Base-by-base conservation (phyloP, 106 monocot genomes). In the Gastrodia elata region DNA sequence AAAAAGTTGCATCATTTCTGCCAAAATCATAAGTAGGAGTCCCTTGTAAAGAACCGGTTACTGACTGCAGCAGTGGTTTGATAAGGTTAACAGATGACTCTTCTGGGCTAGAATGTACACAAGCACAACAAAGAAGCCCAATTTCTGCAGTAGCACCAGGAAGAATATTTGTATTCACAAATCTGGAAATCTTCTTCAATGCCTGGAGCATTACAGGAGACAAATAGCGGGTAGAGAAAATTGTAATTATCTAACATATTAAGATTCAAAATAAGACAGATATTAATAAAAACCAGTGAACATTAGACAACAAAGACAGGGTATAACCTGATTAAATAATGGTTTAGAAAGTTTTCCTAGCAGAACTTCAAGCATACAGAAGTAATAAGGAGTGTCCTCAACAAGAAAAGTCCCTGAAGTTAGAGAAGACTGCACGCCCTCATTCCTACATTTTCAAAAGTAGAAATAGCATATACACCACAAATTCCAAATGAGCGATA, bases 71-170 rank as follows among this genome's bases (percentile, higher is more conserved):
- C 15, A 98, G 76, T 18, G 90, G 97, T 76, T 93, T 84, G 72
- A 98, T 81, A 73, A 98, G 80, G 65, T 82, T 76, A 26, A 69
- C 39, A 72, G 74, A 71, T 39, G 97, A 88, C 65, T 83, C 90
- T 82, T 88, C 85, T 15, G 97, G 88, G 74, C 93, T 85, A 70
- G 97, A 86, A 77, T 80, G 77, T 61, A 93, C 83, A 82, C 93
- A 97, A 39, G 97, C 88, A 88, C 90, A 91, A 82, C 93, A 93
- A 77, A 97, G 89, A 82, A 97, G 83, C 70, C 97, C 97, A 68
- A 98, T 78, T 73, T 98, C 97, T 78, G 88, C 68, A 70, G 84
- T 85, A 68, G 97, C 97, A 38, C 97, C 97, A 74, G 97, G 93
- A 80, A 98, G 93, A 70, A 91, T 85, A 83, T 88, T 98, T 68